Percentiles rank a stretch among this genome's conserved stretches.
Conservation (phyloP, 305 asterid genomes). For the Rubia balearica region DNA sequence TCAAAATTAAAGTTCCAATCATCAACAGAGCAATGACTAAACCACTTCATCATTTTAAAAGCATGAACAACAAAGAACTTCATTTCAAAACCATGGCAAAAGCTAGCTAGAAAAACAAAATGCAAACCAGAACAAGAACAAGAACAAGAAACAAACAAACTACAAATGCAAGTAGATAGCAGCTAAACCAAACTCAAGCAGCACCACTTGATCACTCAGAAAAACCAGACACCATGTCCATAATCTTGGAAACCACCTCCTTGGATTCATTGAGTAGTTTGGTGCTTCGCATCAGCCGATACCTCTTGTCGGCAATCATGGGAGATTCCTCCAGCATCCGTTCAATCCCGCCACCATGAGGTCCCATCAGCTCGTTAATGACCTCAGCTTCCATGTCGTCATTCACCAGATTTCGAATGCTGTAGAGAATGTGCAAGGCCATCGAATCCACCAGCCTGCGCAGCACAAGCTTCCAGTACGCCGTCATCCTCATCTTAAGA, state of each 20-base stretch:
- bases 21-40: not conserved
- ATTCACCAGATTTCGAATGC: conserved; percentile 14
- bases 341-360: conserved; percentile 19
- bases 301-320: conserved; percentile 8
- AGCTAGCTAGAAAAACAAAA: not conserved
- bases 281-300: conserved; percentile 28
- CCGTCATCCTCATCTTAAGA: conserved; percentile 22
- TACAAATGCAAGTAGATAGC: not conserved
- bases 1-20: not conserved
- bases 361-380: conserved; percentile 9
- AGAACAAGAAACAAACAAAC: not conserved
- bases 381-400: conserved; percentile 20
- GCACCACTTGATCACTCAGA: not conserved
- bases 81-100: not conserved
- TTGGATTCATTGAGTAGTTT: conserved; percentile 42
- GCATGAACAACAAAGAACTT: not conserved
- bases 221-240: conserved; percentile 21
- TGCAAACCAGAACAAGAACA: not conserved
- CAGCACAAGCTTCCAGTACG: conserved; percentile 27
- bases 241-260: conserved; percentile 31
- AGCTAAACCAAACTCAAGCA: not conserved
- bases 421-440: conserved; percentile 20
- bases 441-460: conserved; percentile 22
- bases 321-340: conserved; percentile 24
- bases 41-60: no score